Base-by-base conservation (phyloP, 257 asterid genomes). In the Perilla frutescens region DNA sequence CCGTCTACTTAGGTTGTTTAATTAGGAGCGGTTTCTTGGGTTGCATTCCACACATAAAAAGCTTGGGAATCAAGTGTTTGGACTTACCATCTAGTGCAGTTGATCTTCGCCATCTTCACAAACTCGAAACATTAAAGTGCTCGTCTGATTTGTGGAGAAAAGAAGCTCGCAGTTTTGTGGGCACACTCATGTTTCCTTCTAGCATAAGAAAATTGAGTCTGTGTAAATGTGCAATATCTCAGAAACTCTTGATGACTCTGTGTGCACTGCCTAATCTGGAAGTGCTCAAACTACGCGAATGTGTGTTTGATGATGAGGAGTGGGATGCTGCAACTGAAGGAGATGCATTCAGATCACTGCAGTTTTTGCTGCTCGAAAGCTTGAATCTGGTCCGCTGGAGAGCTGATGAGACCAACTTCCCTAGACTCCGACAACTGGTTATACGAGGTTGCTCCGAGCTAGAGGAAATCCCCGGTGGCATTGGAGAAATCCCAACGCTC, bases 401-500 rank as follows among this genome's bases (percentile, higher is more conserved):
- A 58, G 75, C 60, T 7, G 66, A 72, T 40, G 71, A 72, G 44
- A 49, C 51, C 14, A 43, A 61, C 50, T 78, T 65, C 71, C 75
- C 74, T 8, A 66, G 29, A 50, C 56, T 50, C 56, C 29, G 56
- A 2, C 29, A 4, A 0, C 8, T 50, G 8, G 15, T n/a, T 50
- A 4, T 50, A 1, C 5, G 3, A 6, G 3, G 4, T 15, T 51
- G 32, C 3, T 14, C 9, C 1, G 3, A 4, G 5, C 31, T 40
- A 5, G 68, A 39, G 11, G 37, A 43, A 15, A 8, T 62, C 5
- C 31, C 15, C 8, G 3, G 3, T 10, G 67, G 45, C 44, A 39
- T 11, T 61, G 58, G 58, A 14, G 58, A 51, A 3, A 69, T 84
- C 55, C 41, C 77, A 0, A 76, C 75, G 10, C 79, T 81, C 8